phyloP scores from a whole-genome alignment of 352 stramenopile species.

The Blastocystis sp. region DNA sequence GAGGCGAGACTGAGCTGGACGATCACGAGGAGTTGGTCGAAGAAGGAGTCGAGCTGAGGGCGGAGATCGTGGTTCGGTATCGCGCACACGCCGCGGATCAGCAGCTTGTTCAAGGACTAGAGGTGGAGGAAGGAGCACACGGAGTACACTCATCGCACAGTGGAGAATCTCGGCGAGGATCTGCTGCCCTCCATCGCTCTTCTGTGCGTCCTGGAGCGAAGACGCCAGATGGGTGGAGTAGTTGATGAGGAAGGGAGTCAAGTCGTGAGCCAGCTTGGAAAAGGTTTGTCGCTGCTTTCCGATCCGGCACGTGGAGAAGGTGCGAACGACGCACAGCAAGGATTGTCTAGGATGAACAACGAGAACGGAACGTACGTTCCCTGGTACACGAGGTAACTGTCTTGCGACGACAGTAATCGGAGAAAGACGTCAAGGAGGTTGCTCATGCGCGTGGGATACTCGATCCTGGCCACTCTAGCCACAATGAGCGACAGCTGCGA shows the following conservation, averaged over 20 bases:
- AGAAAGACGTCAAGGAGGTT: slow-evolving; percentile 26
- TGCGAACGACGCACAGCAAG: background rate
- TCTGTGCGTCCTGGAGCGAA: background rate
- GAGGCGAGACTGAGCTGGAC: background rate
- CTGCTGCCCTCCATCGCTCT: background rate
- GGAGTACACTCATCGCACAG: slow-evolving; percentile 29
- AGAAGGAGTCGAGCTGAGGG: background rate
- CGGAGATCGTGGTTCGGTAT: background rate
- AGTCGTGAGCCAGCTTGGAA: background rate
- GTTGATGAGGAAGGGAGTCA: background rate
- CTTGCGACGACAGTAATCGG: background rate
- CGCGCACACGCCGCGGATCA: background rate
- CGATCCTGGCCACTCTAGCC: slow-evolving; percentile 35
- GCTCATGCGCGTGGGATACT: slow-evolving; percentile 34
- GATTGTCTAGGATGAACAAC: background rate
- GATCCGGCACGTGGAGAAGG: slow-evolving; percentile 56
- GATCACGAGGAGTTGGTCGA: background rate
- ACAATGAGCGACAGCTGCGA: slow-evolving; percentile 55
- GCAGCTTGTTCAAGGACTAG: slow-evolving; percentile 15
- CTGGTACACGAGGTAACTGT: slow-evolving; percentile 19
- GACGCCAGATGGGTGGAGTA: background rate
- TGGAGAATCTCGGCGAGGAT: slow-evolving; percentile 13
- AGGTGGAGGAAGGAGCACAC: background rate
- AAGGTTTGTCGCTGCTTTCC: slow-evolving; percentile 1
- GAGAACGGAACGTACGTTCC: background rate